A percentile compares a stretch with the other conserved stretches of the same genome.
phyloP scores from a whole-genome alignment of 1,284 basidiomycete species.

The Ustilago bromivora region DNA sequence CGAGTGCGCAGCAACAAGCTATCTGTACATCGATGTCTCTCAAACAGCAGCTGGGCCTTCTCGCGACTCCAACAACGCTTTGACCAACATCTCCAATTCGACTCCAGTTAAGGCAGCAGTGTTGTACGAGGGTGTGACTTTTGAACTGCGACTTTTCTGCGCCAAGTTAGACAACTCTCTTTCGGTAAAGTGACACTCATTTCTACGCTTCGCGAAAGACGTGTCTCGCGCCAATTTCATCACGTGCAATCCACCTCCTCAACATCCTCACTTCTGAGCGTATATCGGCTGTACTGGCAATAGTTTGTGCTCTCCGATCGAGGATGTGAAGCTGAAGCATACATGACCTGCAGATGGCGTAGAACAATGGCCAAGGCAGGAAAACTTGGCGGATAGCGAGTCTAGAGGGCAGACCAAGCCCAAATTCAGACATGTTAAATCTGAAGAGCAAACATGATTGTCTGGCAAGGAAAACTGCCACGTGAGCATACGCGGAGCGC shows the following conservation, averaged over 20 bases:
- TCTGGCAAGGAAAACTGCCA: slow-evolving; percentile 11
- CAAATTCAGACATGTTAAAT: slow-evolving; percentile 4
- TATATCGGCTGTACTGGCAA: not conserved
- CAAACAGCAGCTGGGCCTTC: slow-evolving; percentile 12
- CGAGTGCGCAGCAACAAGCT: slow-evolving; percentile 36
- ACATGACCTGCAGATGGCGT: not conserved
- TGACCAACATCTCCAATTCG: slow-evolving; percentile 1
- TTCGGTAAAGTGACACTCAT: slow-evolving; percentile 12
- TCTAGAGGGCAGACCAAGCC: not conserved
- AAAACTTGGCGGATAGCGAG: not conserved
- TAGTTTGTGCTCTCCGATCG: too few relatives aligned
- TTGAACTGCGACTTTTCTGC: not conserved
- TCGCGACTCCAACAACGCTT: slow-evolving; percentile 3
- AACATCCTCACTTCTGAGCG: not conserved
- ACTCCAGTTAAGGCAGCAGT: not conserved
- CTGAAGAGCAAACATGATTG: not conserved
- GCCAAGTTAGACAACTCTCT: slow-evolving; percentile 15
- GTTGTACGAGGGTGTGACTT: not conserved
- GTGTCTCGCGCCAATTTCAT: slow-evolving; percentile 32
- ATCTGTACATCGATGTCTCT: slow-evolving; percentile 19
- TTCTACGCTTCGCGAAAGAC: slow-evolving; percentile 13
- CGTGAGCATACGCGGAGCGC: slow-evolving; percentile 21
- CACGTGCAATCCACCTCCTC: slow-evolving; percentile 18
- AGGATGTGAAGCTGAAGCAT: too few relatives aligned
- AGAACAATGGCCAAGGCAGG: not conserved